Percentiles rank a stretch among this genome's conserved stretches.
phyloP scores from a whole-genome alignment of 495 filamentous ascomycete genomes.

The Parathielavia hyrcaniae region DNA sequence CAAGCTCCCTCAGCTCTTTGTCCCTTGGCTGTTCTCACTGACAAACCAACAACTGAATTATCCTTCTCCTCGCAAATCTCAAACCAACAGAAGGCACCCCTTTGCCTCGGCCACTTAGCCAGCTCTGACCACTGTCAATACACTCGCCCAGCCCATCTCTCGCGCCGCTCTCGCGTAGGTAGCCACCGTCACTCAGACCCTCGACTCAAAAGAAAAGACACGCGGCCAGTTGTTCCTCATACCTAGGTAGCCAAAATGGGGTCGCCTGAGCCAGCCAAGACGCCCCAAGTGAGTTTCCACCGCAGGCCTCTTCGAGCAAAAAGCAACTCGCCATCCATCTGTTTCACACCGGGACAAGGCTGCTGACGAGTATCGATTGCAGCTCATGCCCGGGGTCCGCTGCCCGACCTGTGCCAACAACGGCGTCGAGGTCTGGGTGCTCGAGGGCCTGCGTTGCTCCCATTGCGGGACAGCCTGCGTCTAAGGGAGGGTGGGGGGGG shows the following conservation, averaged over 20 bases:
- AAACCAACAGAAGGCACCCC: too few relatives aligned
- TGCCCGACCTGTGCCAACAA: slow-evolving; percentile 37
- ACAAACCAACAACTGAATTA: too few relatives aligned
- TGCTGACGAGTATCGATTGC: not conserved
- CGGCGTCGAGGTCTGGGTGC: slow-evolving; percentile 40
- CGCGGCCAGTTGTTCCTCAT: too few relatives aligned
- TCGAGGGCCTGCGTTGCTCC: slow-evolving; percentile 34
- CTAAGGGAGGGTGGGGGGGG: not conserved
- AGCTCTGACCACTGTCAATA: too few relatives aligned
- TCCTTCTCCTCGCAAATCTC: too few relatives aligned
- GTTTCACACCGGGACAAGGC: not conserved
- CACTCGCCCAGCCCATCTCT: too few relatives aligned
- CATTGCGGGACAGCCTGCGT: slow-evolving; percentile 32
- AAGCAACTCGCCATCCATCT: not conserved
- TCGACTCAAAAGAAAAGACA: not conserved
- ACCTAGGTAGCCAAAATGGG: not conserved
- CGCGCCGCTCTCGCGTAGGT: too few relatives aligned
- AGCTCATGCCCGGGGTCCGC: slow-evolving; percentile 28
- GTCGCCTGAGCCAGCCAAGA: not conserved
- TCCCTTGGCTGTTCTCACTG: too few relatives aligned
- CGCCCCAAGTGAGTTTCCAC: not conserved
- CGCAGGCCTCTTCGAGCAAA: not conserved
- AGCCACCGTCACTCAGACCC: not conserved
- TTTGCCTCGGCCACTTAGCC: too few relatives aligned
- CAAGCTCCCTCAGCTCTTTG: too few relatives aligned